Percentiles rank a stretch among this genome's conserved stretches.
These are phyloP conservation scores for Cyclotella sp. DNA, from an alignment of 108 stramenopile genomes.

Conservation along the genomic window DNA sequence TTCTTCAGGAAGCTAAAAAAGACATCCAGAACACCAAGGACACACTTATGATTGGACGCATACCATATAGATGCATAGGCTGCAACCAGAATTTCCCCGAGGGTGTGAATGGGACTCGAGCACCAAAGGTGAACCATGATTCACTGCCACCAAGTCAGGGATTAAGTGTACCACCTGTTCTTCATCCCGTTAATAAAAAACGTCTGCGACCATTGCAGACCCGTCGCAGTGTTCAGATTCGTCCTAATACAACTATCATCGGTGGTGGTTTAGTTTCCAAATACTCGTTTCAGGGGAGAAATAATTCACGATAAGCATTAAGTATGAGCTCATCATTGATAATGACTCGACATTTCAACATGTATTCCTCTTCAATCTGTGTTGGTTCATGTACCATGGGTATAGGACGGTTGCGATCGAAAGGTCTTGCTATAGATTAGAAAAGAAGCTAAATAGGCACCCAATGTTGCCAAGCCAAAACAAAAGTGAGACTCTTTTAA, in stretches of 20 bases:
- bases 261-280: constrained; percentile 5
- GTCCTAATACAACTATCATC: constrained; percentile 9
- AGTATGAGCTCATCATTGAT: too few species aligned
- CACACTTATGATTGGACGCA: constrained; percentile 37
- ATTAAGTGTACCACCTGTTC: constrained; percentile 4
- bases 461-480: too few species aligned
- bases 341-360: too few species aligned
- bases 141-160: constrained; percentile 20
- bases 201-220: constrained; percentile 21
- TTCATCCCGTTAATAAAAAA: constrained; percentile 25
- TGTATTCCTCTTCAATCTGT: neutral
- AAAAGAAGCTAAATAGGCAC: too few species aligned
- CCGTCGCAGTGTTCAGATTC: constrained; percentile 1
- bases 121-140: constrained; percentile 40
- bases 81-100: constrained; percentile 30
- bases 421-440: too few species aligned
- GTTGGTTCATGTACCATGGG: too few species aligned
- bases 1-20: constrained; percentile 26
- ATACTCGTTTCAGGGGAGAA: neutral
- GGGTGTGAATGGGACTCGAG: constrained; percentile 35
- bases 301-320: constrained; percentile 6
- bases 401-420: too few species aligned
- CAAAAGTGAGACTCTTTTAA: too few species aligned
- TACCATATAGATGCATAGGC: constrained; percentile 29
- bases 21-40: constrained; percentile 41